Base-by-base conservation (phyloP, 2,329 filamentous ascomycete genomes). In the Calycina marina region DNA sequence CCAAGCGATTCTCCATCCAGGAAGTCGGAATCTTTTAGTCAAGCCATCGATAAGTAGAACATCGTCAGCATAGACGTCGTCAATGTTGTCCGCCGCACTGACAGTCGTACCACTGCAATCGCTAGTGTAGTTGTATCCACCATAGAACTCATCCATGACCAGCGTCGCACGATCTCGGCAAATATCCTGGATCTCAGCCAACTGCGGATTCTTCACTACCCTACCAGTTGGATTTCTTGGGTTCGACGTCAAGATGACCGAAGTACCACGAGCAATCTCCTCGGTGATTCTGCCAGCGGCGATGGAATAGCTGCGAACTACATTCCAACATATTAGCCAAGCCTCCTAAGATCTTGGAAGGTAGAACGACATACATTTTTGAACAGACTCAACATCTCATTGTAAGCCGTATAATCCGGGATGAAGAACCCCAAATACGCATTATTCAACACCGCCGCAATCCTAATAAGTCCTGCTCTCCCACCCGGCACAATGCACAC, bases 121-220 rank as follows among this genome's bases (percentile, higher is more conserved):
- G 46, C 73, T 82, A 20, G 83, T 92, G 62, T 96, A 96, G 61
- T 93, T 93, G 66, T 94, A 96, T 14, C 86, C 84, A 8, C 77
- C 76, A 61, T 96, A 96, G 65, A 96, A 96, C 59, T 96, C 88
- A 52, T 96, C 88, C 60, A 86, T 83, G 55, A 96, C 86, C 35
- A 96, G 65, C 1, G 88, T 96, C 3, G 85, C 85, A 34, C 85
- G 75, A 44, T 85, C 82, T 51, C 85, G 76, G 63, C 85, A 93
- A 47, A 93, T 78, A 51, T 93, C 82, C 56, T 96, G 86, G 48
- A 94, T 93, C 58, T 88, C 72, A 12, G 79, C 77, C 40, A 96
- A 65, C 56, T 93, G 81, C 0, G 83, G 79, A 53, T 86, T 85
- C 48, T 70, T 69, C 14, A 94, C 75, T 41, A 94, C 83, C 42